Base-by-base conservation (phyloP, 148 eudicot species). In the Euryodendron excelsum region DNA sequence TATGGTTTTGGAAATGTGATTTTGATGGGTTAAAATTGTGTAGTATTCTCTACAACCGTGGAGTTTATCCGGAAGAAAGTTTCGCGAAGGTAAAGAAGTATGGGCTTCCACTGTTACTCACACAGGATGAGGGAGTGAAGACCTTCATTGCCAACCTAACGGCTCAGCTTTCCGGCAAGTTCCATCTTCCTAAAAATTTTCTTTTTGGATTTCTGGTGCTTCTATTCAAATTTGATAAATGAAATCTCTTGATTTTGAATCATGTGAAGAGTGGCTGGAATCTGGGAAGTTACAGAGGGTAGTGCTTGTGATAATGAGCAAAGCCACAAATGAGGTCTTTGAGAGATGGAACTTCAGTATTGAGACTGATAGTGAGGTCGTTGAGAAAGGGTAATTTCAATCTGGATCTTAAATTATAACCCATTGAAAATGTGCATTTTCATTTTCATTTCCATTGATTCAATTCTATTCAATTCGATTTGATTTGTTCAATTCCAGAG, bases 301-400 rank as follows among this genome's bases (percentile, higher is more conserved):
- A 45, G 99, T 95, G 31, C 82, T 95, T 10, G 99, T 95, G 80
- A 93, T 96, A 75, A 96, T 96, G 99, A 91, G 91, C 83, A 96
- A 93, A 82, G 83, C 92, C 28, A 85, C 84, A 2, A 81, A 74
- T 80, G 99, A 96, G 84, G 99, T 96, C 71, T 83, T 93, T 8
- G 99, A 96, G 85, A 89, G 99, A 80, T 96, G 99, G 98, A 96
- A 96, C 82, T 96, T 96, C 88, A 91, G 97, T 81, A 90, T 96
- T 70, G 97, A 96, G 80, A 93, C 98, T 21, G 99, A 96, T 66
- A 71, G 56, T 18, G 98, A 91, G 82, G 99, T 96, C 33, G 90
- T 93, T 53, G 94, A 91, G 74, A 93, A 86, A 39, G 94, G 98
- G 98, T 96, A 88, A n/a, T n/a, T n/a, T 21, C 0, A 65, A 72